phyloP scores from a whole-genome alignment of 352 stramenopile species.

The Globisporangium megalacanthum region DNA sequence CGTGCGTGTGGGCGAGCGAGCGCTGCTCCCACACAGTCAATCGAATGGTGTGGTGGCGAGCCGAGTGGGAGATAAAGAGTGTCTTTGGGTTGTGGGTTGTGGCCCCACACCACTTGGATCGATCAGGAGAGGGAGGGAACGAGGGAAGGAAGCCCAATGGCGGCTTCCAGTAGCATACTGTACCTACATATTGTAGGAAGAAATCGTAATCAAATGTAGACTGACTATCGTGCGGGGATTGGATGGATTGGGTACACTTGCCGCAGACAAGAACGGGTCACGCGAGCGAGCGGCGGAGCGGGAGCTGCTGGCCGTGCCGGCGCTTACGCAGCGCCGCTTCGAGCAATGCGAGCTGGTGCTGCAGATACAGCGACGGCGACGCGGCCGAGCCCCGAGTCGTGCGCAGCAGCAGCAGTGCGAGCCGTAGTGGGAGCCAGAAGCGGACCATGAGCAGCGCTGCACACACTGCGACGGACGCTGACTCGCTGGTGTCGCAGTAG shows the following conservation, averaged over 20 bases:
- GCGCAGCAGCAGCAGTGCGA: slow-evolving; percentile 11
- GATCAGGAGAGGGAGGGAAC: too few relatives aligned
- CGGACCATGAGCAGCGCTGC: slow-evolving; percentile 31
- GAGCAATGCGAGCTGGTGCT: neutral
- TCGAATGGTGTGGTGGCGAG: too few relatives aligned
- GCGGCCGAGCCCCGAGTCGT: neutral
- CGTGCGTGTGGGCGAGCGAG: neutral
- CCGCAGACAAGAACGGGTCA: too few relatives aligned
- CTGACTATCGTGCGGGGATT: too few relatives aligned
- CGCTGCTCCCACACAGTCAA: neutral
- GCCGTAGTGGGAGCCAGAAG: slow-evolving; percentile 20
- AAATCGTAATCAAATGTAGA: too few relatives aligned
- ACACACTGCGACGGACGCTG: slow-evolving; percentile 22
- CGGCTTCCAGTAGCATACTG: too few relatives aligned
- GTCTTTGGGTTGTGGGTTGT: too few relatives aligned
- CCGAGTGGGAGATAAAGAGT: too few relatives aligned
- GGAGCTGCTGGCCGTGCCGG: slow-evolving; percentile 6
- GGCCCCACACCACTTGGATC: too few relatives aligned
- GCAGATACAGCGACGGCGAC: neutral
- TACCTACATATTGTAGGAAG: too few relatives aligned
- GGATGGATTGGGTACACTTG: too few relatives aligned
- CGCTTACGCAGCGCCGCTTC: neutral
- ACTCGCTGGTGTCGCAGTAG: slow-evolving; percentile 27
- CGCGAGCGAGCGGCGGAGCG: slow-evolving; percentile 5
- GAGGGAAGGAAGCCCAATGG: too few relatives aligned